These are phyloP conservation scores for Schwanniomyces polymorphus DNA, from an alignment of 805 yeast genomes.

Conservation along the genomic window DNA sequence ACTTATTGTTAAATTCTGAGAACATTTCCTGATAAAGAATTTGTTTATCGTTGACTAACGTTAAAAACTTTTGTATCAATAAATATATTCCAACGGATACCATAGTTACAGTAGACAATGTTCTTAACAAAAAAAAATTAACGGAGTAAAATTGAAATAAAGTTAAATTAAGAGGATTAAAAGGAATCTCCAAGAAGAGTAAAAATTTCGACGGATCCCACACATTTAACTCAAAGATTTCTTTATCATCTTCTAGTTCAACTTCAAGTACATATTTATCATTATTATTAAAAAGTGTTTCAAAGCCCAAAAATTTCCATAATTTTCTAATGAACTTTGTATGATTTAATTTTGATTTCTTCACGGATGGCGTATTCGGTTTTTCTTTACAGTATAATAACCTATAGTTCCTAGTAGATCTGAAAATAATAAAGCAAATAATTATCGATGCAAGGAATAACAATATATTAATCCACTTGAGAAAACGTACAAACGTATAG, in stretches of 20 bases:
- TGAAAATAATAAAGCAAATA: not conserved
- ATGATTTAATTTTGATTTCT: constrained; percentile 4
- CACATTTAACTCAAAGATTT: constrained; percentile 55
- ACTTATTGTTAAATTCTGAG: constrained; percentile 63
- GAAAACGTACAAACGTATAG: not conserved
- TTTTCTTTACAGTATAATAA: constrained; percentile 26
- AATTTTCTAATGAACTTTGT: constrained; percentile 1
- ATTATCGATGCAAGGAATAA: not conserved
- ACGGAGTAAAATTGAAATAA: constrained; percentile 35
- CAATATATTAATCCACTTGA: not conserved
- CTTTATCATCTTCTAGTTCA: constrained; percentile 22
- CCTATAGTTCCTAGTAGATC: constrained; percentile 27
- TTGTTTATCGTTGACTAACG: constrained; percentile 56
- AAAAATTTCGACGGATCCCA: constrained; percentile 70
- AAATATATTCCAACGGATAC: constrained; percentile 34
- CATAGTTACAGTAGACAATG: constrained; percentile 1
- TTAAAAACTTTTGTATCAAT: constrained; percentile 46
- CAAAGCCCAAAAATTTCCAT: constrained; percentile 1
- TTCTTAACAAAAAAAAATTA: constrained; percentile 23
- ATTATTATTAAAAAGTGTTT: constrained; percentile 17
- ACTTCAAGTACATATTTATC: constrained; percentile 12
- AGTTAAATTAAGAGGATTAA: constrained; percentile 57
- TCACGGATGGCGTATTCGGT: constrained; percentile 26
- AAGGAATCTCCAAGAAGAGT: constrained; percentile 49
- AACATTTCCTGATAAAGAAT: constrained; percentile 59